These are phyloP conservation scores for Raffaelea albimanens DNA, from an alignment of 2,329 filamentous ascomycete species.

Conservation along the genomic window DNA sequence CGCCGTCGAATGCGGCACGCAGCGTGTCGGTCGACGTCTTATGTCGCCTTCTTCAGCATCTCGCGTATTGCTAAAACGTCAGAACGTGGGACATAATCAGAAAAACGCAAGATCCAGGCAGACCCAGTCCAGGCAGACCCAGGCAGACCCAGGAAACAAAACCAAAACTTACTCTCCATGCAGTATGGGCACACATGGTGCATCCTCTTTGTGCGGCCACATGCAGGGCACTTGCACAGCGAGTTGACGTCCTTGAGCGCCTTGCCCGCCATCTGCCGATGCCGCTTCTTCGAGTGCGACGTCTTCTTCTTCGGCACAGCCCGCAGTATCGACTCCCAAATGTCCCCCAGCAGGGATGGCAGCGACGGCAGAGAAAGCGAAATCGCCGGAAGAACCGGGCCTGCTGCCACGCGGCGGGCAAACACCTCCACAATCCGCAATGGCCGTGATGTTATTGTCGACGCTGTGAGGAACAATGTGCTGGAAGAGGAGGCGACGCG, in stretches of 20 bases:
- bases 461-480: not conserved
- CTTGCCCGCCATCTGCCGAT: conserved; percentile 92
- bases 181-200: conserved; percentile 86
- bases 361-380: conserved; percentile 50
- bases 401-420: conserved; percentile 30
- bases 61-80: conserved; percentile 32
- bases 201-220: conserved; percentile 77
- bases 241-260: conserved; percentile 82
- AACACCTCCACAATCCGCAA: conserved; percentile 30
- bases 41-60: conserved; percentile 20
- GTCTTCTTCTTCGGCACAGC: conserved; percentile 99
- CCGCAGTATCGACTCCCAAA: conserved; percentile 87
- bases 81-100: conserved; percentile 8
- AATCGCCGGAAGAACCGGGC: conserved; percentile 30
- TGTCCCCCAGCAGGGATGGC: conserved; percentile 56
- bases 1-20: no score
- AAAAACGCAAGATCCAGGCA: no score
- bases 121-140: no score
- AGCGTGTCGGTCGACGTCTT: not conserved
- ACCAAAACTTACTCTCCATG: conserved; percentile 10
- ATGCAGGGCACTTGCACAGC: conserved; percentile 81
- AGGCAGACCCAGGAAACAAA: not conserved
- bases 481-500: conserved; percentile 6
- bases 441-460: conserved; percentile 5
- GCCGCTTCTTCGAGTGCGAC: conserved; percentile 89